Percentiles rank a stretch among this genome's conserved stretches.
Conservation (phyloP, 371 early-diverging fungal genomes). For the Blakeslea trispora region DNA sequence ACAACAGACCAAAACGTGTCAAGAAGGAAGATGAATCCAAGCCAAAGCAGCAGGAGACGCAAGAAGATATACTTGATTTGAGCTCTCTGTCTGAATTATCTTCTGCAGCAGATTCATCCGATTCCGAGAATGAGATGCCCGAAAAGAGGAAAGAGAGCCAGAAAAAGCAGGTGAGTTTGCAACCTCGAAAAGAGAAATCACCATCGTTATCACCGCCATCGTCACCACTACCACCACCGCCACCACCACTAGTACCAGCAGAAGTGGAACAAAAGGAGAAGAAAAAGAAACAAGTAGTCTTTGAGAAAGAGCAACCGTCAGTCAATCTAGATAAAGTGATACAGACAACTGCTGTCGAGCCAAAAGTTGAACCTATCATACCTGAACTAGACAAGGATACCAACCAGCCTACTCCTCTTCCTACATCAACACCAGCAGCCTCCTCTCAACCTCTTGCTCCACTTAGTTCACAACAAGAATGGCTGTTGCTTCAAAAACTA, state of each 20-base stretch:
- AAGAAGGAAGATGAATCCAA: slow-evolving; percentile 3
- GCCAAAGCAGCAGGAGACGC: slow-evolving; percentile 6
- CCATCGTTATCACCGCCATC: too few species aligned
- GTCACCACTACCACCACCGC: too few species aligned
- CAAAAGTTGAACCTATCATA: too few species aligned
- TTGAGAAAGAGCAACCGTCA: too few species aligned
- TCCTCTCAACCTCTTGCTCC: neutral
- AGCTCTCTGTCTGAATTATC: slow-evolving; percentile 46
- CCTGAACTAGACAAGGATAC: neutral
- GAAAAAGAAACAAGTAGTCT: too few species aligned
- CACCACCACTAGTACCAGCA: too few species aligned
- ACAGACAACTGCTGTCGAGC: too few species aligned
- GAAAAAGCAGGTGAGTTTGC: neutral
- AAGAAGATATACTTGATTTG: slow-evolving; percentile 27
- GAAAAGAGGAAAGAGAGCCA: neutral
- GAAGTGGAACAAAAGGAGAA: too few species aligned
- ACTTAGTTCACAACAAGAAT: slow-evolving; percentile 55
- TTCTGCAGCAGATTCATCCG: slow-evolving; percentile 30
- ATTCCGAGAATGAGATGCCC: slow-evolving; percentile 11
- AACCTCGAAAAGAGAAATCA: neutral
- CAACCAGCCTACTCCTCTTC: neutral
- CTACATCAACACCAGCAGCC: neutral
- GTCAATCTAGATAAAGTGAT: too few species aligned
- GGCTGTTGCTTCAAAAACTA: slow-evolving; percentile 58
- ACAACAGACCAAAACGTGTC: slow-evolving; percentile 14